Base-by-base conservation (phyloP, 352 stramenopile genomes). In the Halophytophthora polymorphica region DNA sequence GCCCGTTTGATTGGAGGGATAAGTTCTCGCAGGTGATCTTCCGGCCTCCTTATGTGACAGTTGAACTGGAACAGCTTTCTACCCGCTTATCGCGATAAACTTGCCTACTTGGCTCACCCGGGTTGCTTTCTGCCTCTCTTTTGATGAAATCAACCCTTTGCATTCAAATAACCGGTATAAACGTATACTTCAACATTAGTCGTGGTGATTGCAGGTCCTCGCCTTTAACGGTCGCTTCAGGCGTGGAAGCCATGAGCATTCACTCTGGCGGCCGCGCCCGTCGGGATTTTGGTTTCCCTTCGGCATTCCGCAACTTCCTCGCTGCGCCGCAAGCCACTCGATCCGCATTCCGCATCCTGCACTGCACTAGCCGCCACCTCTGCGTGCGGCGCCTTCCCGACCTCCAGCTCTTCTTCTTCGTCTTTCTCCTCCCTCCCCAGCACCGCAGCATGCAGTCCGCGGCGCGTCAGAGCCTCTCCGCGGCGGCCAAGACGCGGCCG, bases 281-380 rank as follows among this genome's bases (percentile, higher is more conserved):
- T 50, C 49, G 44, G 41, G 41, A 45, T 33, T 28, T 45, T 22
- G 17, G 58, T 38, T 38, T 38, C 15, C 11, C 15, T 38, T 38
- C 15, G 3, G 33, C 61, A 69, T 58, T 69, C 51, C 34, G 36
- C 61, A 65, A 69, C 46, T 64, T 65, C 50, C 54, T 53, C 44
- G 54, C 54, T 62, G 45, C 45, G 40, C 33, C 49, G 38, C 63
- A 68, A 45, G 25, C 25, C 25, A 31, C 25, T 31, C 25, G 25
- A 31, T 31, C 25, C 25, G 25, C 25, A 31, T 48, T 28, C 23
- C 1, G 14, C 17, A 25, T 37, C 43, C 25, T 8, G 25, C 25
- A 31, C 25, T 8, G 25, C 25, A 31, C 25, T 14, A 25, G 18
- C 40, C 21, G 6, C 40, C 18, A 29, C 40, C 17, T 33, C 6